Conservation (phyloP, 805 yeast species). For the Nakazawaea laoshanensis region DNA sequence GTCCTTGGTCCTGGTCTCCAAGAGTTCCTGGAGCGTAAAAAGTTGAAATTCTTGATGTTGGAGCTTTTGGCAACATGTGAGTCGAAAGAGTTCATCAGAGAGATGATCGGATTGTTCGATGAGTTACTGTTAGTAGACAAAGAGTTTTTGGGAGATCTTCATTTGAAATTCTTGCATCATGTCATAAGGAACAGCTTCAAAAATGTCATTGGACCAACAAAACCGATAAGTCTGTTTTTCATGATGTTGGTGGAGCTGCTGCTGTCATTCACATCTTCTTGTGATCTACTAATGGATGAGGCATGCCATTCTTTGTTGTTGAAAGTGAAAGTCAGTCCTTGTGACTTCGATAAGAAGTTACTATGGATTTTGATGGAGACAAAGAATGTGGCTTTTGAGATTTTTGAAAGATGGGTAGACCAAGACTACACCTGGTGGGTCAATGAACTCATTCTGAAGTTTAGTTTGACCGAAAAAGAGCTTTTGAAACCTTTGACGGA, state of each 20-base stretch:
- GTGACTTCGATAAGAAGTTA: too few species aligned
- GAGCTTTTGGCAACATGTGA: conserved; percentile 24
- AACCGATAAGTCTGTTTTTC: too few species aligned
- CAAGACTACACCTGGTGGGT: conserved; percentile 17
- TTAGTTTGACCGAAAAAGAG: conserved; percentile 17
- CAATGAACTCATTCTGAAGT: conserved; percentile 17
- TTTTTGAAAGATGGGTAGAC: conserved; percentile 17
- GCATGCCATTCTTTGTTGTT: too few species aligned
- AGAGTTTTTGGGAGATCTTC: too few species aligned
- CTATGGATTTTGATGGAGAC: conserved; percentile 25
- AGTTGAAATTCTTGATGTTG: conserved; percentile 27
- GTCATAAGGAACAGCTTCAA: too few species aligned
- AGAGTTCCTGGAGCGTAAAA: conserved; percentile 18
- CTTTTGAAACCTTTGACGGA: conserved; percentile 16
- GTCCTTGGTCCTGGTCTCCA: conserved; percentile 50
- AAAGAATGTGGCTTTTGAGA: conserved; percentile 14
- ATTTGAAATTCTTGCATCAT: too few species aligned
- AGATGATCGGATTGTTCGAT: conserved; percentile 32
- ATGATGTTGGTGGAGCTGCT: too few species aligned
- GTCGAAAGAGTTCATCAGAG: conserved; percentile 25
- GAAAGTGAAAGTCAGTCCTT: too few species aligned
- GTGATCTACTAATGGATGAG: too few species aligned
- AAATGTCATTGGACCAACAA: too few species aligned
- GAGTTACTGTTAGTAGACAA: conserved; percentile 39
- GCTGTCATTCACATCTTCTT: too few species aligned